Percentiles rank a stretch among this genome's conserved stretches.
Conservation (phyloP, 2,329 filamentous ascomycete species). For the Phoma sp. region DNA sequence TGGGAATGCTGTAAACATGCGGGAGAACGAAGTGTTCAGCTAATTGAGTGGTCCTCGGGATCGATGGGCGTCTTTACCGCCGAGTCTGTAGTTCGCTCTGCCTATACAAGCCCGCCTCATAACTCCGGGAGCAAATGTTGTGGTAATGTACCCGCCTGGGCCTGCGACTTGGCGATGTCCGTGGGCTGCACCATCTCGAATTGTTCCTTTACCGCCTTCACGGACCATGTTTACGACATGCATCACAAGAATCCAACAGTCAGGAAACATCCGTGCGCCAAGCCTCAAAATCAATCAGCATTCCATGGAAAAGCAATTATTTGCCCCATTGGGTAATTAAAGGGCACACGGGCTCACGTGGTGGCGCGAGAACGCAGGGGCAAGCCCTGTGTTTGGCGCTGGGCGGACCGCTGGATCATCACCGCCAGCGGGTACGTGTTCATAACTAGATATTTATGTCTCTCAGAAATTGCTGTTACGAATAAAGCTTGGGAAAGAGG, state of each 20-base stretch:
- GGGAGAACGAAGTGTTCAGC: slow-evolving; percentile 7
- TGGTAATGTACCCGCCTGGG: too few relatives aligned
- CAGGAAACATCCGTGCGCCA: slow-evolving; percentile 18
- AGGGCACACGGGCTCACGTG: neutral
- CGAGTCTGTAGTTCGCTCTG: neutral
- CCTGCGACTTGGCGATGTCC: neutral
- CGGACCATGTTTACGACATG: slow-evolving; percentile 3
- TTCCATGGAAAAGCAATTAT: slow-evolving; percentile 14
- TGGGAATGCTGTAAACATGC: slow-evolving; percentile 8
- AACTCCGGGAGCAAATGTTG: too few relatives aligned
- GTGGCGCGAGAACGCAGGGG: slow-evolving; percentile 10
- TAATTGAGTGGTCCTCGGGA: slow-evolving; percentile 20
- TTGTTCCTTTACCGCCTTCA: neutral
- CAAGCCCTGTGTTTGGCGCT: slow-evolving; percentile 14
- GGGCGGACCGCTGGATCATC: slow-evolving; percentile 13
- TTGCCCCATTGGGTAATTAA: slow-evolving; percentile 8
- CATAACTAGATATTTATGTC: neutral
- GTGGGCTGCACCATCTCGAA: neutral
- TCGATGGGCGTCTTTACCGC: slow-evolving; percentile 14
- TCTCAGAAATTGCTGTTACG: slow-evolving; percentile 5
- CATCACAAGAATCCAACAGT: slow-evolving; percentile 3
- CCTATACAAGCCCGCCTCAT: too few relatives aligned
- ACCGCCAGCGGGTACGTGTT: slow-evolving; percentile 1
- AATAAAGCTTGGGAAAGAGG: slow-evolving; percentile 1
- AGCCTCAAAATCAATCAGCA: slow-evolving; percentile 18